phyloP scores from a whole-genome alignment of 1,284 basidiomycete species.

The Ceratobasidium sp. region DNA sequence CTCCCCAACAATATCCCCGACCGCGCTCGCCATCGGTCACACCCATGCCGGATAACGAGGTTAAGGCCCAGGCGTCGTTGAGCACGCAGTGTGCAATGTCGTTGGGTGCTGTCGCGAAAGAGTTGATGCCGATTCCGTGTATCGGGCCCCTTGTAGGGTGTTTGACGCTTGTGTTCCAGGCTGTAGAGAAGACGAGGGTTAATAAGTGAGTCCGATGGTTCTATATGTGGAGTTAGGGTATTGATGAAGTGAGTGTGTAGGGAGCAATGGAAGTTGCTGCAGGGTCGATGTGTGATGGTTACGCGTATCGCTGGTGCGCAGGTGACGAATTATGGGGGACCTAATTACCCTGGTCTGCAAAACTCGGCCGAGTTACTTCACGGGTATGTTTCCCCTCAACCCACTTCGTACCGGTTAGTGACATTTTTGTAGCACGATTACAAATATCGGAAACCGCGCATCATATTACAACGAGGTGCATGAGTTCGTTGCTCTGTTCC shows the following conservation, averaged over 20 bases:
- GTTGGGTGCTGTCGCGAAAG: constrained; percentile 5
- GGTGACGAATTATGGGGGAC: constrained; percentile 22
- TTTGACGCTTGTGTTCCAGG: constrained; percentile 6
- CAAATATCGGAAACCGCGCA: constrained; percentile 2
- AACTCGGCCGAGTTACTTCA: constrained; percentile 1
- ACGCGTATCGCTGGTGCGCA: constrained; percentile 35
- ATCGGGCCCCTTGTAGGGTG: constrained; percentile 15
- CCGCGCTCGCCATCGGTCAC: background rate
- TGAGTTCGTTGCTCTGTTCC: background rate
- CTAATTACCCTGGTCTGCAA: constrained; percentile 5
- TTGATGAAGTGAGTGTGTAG: background rate
- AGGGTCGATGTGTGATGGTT: constrained; percentile 45
- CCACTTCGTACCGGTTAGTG: background rate
- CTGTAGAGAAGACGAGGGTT: constrained; percentile 7
- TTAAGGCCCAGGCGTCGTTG: constrained; percentile 6
- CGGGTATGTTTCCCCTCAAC: background rate
- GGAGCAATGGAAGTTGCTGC: constrained; percentile 40
- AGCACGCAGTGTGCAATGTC: constrained; percentile 15
- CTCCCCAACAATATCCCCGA: background rate
- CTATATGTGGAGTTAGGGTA: background rate
- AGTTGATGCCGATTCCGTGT: constrained; percentile 24
- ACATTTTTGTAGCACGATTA: background rate
- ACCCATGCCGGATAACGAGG: constrained; percentile 9
- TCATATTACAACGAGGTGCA: constrained; percentile 17
- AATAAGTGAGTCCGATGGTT: constrained; percentile 18